Evolutionary conservation across 257 asterid genomes (phyloP).

Genomic region (Forsythia suspensa): DNA sequence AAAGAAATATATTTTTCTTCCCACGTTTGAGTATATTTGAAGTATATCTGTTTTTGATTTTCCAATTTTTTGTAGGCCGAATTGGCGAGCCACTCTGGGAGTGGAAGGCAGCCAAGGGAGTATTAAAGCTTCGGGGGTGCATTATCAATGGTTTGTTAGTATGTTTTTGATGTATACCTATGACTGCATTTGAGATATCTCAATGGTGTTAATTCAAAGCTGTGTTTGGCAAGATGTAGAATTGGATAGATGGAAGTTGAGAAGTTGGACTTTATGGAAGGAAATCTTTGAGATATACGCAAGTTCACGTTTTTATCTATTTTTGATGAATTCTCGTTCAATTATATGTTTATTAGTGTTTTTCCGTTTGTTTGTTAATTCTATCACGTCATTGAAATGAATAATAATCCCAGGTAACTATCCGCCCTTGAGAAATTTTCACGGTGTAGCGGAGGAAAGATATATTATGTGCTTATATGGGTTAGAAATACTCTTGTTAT

Average conservation of each 20-base stretch:
- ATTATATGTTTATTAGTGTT: background rate
- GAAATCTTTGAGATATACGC: background rate
- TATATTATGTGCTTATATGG: no score
- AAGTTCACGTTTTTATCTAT: background rate
- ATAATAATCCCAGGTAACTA: no score
- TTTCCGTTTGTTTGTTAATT: background rate
- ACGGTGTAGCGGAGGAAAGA: no score
- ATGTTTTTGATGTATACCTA: background rate
- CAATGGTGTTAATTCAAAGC: background rate
- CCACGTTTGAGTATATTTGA: background rate
- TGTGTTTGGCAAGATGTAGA: background rate
- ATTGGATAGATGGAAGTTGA: background rate
- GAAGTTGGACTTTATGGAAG: background rate
- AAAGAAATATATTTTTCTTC: background rate
- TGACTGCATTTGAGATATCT: background rate
- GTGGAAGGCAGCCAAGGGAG: slow-evolving; percentile 30
- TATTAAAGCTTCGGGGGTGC: slow-evolving; percentile 23
- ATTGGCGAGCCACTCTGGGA: slow-evolving; percentile 38
- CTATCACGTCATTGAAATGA: background rate
- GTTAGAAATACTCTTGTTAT: no score
- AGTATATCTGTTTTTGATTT: background rate
- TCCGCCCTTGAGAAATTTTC: no score
- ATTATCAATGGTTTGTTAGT: background rate
- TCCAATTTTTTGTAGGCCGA: slow-evolving; percentile 33
- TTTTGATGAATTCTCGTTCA: background rate